Conservation (phyloP, 257 asterid genomes). For the Solanum phureja region DNA sequence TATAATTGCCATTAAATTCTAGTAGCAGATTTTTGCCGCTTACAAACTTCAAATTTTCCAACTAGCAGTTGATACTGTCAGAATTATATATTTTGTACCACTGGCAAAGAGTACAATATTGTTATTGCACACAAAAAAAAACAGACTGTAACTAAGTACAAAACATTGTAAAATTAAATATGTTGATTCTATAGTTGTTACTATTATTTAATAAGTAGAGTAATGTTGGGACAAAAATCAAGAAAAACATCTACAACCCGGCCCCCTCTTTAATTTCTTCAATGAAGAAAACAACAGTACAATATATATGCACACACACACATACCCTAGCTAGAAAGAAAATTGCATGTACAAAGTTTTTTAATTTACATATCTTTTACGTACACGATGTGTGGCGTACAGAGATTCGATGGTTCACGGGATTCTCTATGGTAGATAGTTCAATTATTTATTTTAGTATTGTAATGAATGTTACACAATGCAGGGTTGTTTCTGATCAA, state of each 20-base stretch:
- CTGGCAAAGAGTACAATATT: not conserved
- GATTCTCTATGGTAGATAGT: conserved; percentile 20
- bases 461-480: not conserved
- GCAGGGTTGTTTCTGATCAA: not conserved
- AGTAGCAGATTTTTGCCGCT: not conserved
- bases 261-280: not conserved
- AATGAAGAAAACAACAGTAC: not conserved
- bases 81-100: not conserved
- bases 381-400: not conserved
- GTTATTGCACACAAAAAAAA: not conserved
- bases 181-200: not conserved
- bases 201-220: not conserved
- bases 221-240: too few species aligned
- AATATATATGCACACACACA: not conserved
- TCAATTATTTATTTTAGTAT: not conserved
- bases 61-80: not conserved
- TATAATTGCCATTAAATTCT: not conserved
- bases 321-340: not conserved
- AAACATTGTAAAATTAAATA: not conserved
- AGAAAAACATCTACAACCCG: too few species aligned
- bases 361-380: not conserved
- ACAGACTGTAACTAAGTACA: not conserved
- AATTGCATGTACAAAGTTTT: not conserved
- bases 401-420: conserved; percentile 57
- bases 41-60: not conserved